These are phyloP conservation scores for Aspergillus floridensis DNA, from an alignment of 2,329 filamentous ascomycete genomes.

Conservation along the genomic window DNA sequence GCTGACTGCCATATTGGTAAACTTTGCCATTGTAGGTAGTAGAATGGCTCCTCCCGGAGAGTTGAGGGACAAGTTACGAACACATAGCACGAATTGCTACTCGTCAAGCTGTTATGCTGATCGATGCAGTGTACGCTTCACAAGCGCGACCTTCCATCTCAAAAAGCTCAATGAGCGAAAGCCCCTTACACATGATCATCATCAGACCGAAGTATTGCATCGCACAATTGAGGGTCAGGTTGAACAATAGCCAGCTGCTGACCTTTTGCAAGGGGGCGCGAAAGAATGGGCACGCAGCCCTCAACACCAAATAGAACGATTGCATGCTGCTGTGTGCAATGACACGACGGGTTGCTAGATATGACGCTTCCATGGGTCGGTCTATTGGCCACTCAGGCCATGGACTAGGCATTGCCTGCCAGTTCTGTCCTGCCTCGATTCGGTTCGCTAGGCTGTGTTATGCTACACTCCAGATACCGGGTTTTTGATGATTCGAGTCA, in stretches of 20 bases:
- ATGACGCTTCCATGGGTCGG: slow-evolving; percentile 7
- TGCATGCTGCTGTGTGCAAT: slow-evolving; percentile 5
- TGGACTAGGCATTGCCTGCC: not conserved
- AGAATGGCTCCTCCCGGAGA: not conserved
- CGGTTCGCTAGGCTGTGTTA: not conserved
- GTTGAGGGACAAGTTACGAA: not conserved
- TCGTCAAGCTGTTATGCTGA: not conserved
- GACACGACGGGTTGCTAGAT: slow-evolving; percentile 8
- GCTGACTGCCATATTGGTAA: not conserved
- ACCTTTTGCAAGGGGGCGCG: slow-evolving; percentile 7
- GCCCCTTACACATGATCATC: slow-evolving; percentile 4
- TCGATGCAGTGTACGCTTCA: slow-evolving; percentile 2
- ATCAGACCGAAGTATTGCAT: slow-evolving; percentile 3
- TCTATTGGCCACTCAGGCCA: slow-evolving; percentile 8
- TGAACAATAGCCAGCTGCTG: slow-evolving; percentile 5
- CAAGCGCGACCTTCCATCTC: not conserved
- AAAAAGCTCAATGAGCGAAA: not conserved
- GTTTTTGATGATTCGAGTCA: not conserved
- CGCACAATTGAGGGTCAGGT: not conserved
- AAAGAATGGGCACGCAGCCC: slow-evolving; percentile 6
- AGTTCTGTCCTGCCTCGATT: not conserved
- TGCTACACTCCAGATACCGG: not conserved
- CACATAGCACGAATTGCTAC: not conserved
- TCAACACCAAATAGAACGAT: slow-evolving; percentile 13
- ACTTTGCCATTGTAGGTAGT: not conserved